phyloP scores from a whole-genome alignment of 1,284 basidiomycete species.

The Ceratobasidium sp. region DNA sequence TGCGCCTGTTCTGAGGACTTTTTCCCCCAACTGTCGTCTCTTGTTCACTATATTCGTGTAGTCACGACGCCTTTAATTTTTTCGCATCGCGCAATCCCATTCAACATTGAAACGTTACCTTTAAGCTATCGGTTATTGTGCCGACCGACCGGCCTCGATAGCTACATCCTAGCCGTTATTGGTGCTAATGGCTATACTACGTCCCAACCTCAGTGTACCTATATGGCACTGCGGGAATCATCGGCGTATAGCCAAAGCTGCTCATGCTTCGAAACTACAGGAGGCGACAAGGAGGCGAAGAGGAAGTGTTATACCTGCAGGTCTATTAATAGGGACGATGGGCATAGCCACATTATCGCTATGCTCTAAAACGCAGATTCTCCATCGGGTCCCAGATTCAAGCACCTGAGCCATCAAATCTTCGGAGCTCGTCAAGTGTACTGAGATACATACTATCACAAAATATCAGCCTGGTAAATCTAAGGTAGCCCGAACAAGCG shows the following conservation, averaged over 20 bases:
- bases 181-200: slow-evolving; percentile 68
- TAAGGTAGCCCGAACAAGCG: no score
- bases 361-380: no score
- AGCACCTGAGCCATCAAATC: no score
- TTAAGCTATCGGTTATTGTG: slow-evolving; percentile 68
- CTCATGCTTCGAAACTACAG: background rate
- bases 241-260: slow-evolving; percentile 28
- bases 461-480: no score
- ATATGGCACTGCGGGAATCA: slow-evolving; percentile 51
- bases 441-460: no score
- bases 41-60: no score
- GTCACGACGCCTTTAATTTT: no score
- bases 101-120: slow-evolving; percentile 68
- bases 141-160: slow-evolving; percentile 57
- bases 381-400: no score
- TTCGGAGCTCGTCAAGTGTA: no score
- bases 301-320: background rate
- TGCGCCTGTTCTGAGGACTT: no score
- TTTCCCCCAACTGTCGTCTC: no score
- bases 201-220: slow-evolving; percentile 59
- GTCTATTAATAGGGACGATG: slow-evolving; percentile 2
- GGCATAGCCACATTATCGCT: no score
- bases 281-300: background rate
- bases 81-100: slow-evolving; percentile 57
- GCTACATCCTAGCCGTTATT: slow-evolving; percentile 65